Conservation (phyloP, 2,329 filamentous ascomycete species). For the Chrysoporthe puriensis region DNA sequence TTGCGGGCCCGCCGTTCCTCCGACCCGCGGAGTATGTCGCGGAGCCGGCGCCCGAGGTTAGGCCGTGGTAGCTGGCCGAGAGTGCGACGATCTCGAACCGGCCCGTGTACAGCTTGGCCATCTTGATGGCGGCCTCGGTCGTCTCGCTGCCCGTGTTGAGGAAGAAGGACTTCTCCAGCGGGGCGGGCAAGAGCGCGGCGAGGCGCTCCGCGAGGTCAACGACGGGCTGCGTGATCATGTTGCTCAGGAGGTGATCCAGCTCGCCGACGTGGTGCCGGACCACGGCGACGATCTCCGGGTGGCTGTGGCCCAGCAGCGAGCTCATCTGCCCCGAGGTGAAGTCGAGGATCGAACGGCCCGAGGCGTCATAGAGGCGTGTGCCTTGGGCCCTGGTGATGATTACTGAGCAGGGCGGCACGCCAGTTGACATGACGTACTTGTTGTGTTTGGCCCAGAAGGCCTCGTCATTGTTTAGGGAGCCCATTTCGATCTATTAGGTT, state of each 20-base stretch:
- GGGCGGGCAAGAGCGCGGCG: constrained; percentile 47
- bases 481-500: constrained; percentile 17
- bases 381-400: constrained; percentile 51
- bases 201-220: constrained; percentile 56
- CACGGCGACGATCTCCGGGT: constrained; percentile 59
- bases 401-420: constrained; percentile 43
- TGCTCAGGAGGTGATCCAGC: constrained; percentile 61
- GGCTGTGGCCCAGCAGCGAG: constrained; percentile 59
- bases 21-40: constrained; percentile 60
- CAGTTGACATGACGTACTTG: constrained; percentile 47
- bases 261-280: constrained; percentile 49
- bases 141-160: constrained; percentile 59
- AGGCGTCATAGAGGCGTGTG: constrained; percentile 48
- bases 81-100: constrained; percentile 67
- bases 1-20: constrained; percentile 46
- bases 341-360: constrained; percentile 53
- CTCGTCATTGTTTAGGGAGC: constrained; percentile 22
- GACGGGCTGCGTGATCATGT: constrained; percentile 60
- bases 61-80: constrained; percentile 62
- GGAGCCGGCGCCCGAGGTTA: constrained; percentile 56
- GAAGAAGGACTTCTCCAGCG: constrained; percentile 59
- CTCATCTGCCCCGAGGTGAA: constrained; percentile 65
- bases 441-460: constrained; percentile 42
- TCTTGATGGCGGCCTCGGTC: constrained; percentile 64
- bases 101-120: constrained; percentile 65